phyloP scores from a whole-genome alignment of 1,139 yeast genomes.

The Zygosaccharomyces pseudobailii region DNA sequence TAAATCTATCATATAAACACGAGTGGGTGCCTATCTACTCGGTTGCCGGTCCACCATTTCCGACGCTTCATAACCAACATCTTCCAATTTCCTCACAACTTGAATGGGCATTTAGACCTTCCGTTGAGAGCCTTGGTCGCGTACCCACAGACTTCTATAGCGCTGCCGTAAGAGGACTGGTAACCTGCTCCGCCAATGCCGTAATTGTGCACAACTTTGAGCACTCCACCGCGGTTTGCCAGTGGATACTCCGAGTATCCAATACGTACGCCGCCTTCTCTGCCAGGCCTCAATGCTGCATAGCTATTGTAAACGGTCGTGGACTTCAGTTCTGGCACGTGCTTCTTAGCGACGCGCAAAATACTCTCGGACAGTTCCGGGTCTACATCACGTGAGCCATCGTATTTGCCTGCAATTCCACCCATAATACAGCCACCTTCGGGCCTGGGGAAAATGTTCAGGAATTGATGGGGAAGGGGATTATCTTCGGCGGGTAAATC shows the following conservation, averaged over 20 bases:
- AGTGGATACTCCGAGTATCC: slow-evolving; percentile 30
- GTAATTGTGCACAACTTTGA: slow-evolving; percentile 52
- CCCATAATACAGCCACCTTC: slow-evolving; percentile 68
- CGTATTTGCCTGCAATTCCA: slow-evolving; percentile 47
- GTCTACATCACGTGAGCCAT: slow-evolving; percentile 35
- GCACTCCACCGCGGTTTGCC: slow-evolving; percentile 31
- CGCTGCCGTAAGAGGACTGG: slow-evolving; percentile 64
- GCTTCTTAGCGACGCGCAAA: slow-evolving; percentile 41
- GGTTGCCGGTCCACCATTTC: neutral
- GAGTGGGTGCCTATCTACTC: neutral
- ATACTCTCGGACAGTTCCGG: slow-evolving; percentile 45
- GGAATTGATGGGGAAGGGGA: slow-evolving; percentile 28
- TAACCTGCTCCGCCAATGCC: slow-evolving; percentile 74
- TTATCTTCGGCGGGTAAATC: slow-evolving; percentile 20
- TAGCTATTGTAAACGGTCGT: slow-evolving; percentile 42
- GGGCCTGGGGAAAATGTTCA: slow-evolving; percentile 33
- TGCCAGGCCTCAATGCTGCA: slow-evolving; percentile 70
- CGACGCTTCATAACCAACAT: neutral
- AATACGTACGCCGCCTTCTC: slow-evolving; percentile 54
- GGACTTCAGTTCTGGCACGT: slow-evolving; percentile 51
- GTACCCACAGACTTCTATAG: slow-evolving; percentile 38
- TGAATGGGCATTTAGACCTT: neutral
- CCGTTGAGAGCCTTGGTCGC: slow-evolving; percentile 12
- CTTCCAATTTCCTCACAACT: neutral
- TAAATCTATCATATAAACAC: too few species aligned